Base-by-base conservation (phyloP, 176 grass and related monocot genomes). In the Saccharum spontaneum region DNA sequence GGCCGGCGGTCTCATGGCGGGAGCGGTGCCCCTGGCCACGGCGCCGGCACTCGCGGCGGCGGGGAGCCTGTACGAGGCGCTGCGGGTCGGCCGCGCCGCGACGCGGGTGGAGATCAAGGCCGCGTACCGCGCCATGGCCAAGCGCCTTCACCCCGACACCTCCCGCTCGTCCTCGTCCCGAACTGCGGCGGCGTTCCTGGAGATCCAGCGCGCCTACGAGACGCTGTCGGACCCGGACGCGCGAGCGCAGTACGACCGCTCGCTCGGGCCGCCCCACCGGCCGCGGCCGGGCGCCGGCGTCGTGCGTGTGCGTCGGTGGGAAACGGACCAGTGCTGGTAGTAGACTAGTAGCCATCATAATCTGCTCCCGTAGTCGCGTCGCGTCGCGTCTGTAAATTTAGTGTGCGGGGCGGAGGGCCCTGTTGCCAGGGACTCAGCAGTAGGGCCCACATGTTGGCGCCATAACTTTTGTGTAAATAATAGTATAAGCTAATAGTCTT, bases 291-390 rank as follows among this genome's bases (percentile, higher is more conserved):
- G 37, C 38, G 55, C 8, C 10, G 31, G 23, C 37, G 33, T 7
- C 36, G 64, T 65, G 65, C 75, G 89, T 30, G 55, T 63, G 64
- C 69, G 91, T 67, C 82, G 94, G 78, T 97, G 89, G 94, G 91
- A 87, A 63, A 92, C 87, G 6, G 88, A 93, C 75, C 88, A 95
- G 78, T 95, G 93, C 88, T 95, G 93, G 93, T 90, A 83, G 37
- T 59, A 1, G 52, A 33, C 33, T 8, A 55, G 50, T 18, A n/a
- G 20, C 17, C 52, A 55, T 20, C 41, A 43, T 3, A 43, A 8
- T 10, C 40, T 43, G 40, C 40, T 43, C 40, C 40, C 40, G 40
- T 43, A 43, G 6, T 37, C 18, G 36, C 18, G 2, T 63, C 18
- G 36, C 18, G 2, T 63, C 30, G 55, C 22, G 55, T 22, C 55